phyloP scores from a whole-genome alignment of 495 filamentous ascomycete species.

The Xylaria nigripes region DNA sequence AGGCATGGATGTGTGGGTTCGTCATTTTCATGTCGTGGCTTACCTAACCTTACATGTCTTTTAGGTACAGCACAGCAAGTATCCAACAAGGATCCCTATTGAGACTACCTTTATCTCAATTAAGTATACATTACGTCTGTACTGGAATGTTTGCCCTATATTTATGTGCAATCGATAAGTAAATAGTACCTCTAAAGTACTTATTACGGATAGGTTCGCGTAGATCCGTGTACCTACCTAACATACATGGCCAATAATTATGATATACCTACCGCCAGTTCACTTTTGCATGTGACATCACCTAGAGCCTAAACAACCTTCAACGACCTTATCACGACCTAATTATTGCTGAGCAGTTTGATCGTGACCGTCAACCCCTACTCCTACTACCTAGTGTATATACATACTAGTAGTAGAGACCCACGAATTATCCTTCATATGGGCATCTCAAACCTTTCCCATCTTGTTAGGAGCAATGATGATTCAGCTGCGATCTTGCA shows the following conservation, averaged over 20 bases:
- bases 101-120: not conserved
- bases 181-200: no score
- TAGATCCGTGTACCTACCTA: not conserved
- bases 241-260: not conserved
- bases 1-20: no score
- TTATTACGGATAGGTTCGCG: not conserved
- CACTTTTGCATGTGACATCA: constrained; percentile 24
- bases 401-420: not conserved
- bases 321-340: not conserved
- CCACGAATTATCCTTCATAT: not conserved
- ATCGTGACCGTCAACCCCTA: not conserved
- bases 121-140: no score
- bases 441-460: not conserved
- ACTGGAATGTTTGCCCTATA: no score
- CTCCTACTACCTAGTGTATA: no score
- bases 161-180: no score
- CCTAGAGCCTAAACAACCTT: constrained; percentile 7
- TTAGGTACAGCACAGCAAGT: no score
- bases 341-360: not conserved
- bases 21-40: no score
- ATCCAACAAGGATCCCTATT: not conserved
- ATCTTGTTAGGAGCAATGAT: constrained; percentile 15
- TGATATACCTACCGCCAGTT: constrained; percentile 1
- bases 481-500: constrained; percentile 16
- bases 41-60: no score